Evolutionary conservation across 164 flowering plant genomes (phyloP), one percentile per base, ranked within the genome.

Genomic region (Dillenia suffruticosa): DNA sequence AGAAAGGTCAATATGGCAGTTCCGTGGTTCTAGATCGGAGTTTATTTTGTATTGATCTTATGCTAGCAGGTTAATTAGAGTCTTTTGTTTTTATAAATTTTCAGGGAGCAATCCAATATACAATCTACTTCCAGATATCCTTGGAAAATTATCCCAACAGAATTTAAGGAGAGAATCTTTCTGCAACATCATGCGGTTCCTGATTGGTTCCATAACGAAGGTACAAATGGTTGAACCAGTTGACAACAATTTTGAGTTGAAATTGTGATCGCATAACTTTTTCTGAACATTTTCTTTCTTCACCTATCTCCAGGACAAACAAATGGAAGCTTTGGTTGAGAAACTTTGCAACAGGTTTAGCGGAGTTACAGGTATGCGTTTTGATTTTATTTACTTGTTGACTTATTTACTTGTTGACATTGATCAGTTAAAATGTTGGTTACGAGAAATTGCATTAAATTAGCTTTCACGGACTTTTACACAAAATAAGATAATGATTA

Each of bases 261-360:
- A 26, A 26, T 26, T 26, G 32, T 26, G 32, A 26, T 26, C 32
- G 32, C 32, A 26, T 5, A 2, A 26, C 32, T 5, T 26, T 26
- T 26, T 26, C 32, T 26, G 32, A 26, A 26, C 32, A 5, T 26
- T 1, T 26, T 5, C 32, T 26, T 26, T 26, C 32, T 26, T 26
- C 32, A 2, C 32, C 44, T 32, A 60, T 70, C 12, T 73, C 3
- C 64, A 95, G 99, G 99, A 95, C 68, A 95, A 89, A 71, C 99
- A 95, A 86, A 95, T 95, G 99, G 99, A 95, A 72, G 68, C 92
- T 65, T 85, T 95, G 26, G 97, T 95, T 72, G 97, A 92, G 67
- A 95, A 95, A 82, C 89, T 95, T 12, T 89, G 97, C 82, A 82
- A 90, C 69, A 83, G 97, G 73, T 92, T 91, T 72, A 68, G 81